Evolutionary conservation across 371 early-diverging fungal species (phyloP).

Genomic region (Lichtheimia ornata): DNA sequence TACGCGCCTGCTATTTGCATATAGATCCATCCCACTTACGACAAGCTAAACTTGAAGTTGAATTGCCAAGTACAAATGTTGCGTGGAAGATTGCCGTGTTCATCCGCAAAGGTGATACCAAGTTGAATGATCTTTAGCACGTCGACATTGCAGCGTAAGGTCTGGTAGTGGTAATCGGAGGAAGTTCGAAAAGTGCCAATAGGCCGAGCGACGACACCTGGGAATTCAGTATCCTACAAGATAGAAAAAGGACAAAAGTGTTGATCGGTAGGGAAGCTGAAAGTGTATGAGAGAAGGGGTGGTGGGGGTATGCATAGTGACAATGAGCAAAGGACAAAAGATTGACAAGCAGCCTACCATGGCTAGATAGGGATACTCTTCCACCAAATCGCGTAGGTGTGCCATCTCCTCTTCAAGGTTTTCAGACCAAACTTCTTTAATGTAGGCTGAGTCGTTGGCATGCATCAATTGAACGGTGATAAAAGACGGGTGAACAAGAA

Average conservation of each 20-base stretch:
- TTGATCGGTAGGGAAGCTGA: too few species aligned
- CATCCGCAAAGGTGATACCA: constrained; percentile 97
- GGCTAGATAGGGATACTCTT: constrained; percentile 93
- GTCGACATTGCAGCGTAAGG: constrained; percentile 98
- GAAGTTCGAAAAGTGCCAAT: constrained; percentile 94
- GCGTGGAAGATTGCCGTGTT: constrained; percentile 88
- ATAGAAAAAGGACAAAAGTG: not conserved
- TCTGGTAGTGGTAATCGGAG: constrained; percentile 97
- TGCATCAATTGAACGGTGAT: constrained; percentile 25
- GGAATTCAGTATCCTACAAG: constrained; percentile 97
- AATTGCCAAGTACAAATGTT: constrained; percentile 99
- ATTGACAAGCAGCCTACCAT: constrained; percentile 72
- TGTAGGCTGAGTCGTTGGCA: constrained; percentile 59
- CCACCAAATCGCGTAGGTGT: constrained; percentile 86
- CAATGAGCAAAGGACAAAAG: not conserved
- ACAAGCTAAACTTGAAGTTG: constrained; percentile 97
- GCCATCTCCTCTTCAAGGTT: constrained; percentile 97
- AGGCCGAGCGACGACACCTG: constrained; percentile 99
- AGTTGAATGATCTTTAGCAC: constrained; percentile 98
- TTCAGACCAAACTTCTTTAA: constrained; percentile 96
- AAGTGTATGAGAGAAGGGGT: not conserved
- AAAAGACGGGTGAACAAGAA: not conserved
- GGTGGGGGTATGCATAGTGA: not conserved
- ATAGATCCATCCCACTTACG: constrained; percentile 40
- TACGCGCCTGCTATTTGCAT: not conserved